A percentile compares a stretch with the other conserved stretches of the same genome.
These are phyloP conservation scores for Sicyos edulis DNA, from an alignment of 306 rosid species.

Conservation along the genomic window DNA sequence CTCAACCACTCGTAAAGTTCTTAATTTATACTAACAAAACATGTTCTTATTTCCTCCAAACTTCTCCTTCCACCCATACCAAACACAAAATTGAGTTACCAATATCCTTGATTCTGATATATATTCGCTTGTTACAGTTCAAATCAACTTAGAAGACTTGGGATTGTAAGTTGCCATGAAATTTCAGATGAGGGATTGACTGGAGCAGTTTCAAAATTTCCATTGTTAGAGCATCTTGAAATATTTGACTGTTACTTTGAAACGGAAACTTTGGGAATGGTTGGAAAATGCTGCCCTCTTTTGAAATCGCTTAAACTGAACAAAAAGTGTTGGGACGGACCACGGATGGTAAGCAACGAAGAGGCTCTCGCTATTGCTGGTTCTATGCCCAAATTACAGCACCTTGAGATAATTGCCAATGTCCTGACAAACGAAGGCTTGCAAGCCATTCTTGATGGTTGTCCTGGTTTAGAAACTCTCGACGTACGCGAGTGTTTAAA, in stretches of 20 bases:
- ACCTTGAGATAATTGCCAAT: constrained; percentile 56
- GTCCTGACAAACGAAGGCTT: constrained; percentile 48
- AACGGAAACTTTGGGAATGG: constrained; percentile 24
- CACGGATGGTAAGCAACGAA: neutral
- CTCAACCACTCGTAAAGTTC: too few relatives aligned
- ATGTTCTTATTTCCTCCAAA: too few relatives aligned
- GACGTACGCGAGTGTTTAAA: constrained; percentile 53
- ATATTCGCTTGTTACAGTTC: constrained; percentile 31
- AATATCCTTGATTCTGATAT: neutral
- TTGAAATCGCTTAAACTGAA: constrained; percentile 44
- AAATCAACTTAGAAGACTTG: constrained; percentile 34
- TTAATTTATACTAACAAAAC: too few relatives aligned
- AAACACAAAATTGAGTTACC: neutral
- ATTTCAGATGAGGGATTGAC: constrained; percentile 15
- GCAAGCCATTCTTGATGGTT: constrained; percentile 49
- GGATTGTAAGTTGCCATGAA: constrained; percentile 31
- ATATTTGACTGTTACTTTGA: constrained; percentile 24
- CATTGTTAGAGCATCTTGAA: constrained; percentile 56
- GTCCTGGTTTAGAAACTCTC: constrained; percentile 58
- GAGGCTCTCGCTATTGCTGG: constrained; percentile 44
- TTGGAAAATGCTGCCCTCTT: constrained; percentile 51
- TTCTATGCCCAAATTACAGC: constrained; percentile 39
- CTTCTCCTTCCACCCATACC: too few relatives aligned
- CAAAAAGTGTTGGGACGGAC: neutral
- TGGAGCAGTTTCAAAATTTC: constrained; percentile 36